Conservation (phyloP, 192 early-diverging fungal genomes). For the Podila verticillata region DNA sequence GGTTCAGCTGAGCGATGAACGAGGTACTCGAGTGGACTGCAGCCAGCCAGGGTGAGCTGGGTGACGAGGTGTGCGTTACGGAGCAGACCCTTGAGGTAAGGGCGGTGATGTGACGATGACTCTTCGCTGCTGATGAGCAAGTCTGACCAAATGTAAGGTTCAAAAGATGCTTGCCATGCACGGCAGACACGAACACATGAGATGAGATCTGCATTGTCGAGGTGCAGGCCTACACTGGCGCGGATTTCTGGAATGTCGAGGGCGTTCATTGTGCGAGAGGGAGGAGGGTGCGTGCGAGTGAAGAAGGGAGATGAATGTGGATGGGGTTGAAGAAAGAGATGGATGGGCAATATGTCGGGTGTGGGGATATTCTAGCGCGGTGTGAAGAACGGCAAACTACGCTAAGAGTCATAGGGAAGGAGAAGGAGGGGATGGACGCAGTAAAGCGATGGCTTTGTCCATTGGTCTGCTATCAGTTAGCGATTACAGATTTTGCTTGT, state of each 20-base stretch:
- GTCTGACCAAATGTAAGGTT: conserved; percentile 1
- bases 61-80: neutral
- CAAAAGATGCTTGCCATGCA: neutral
- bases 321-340: too few relatives aligned
- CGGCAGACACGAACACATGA: neutral
- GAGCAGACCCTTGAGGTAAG: neutral
- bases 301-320: too few relatives aligned
- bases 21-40: neutral
- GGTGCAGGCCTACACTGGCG: neutral
- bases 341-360: too few relatives aligned
- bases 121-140: neutral
- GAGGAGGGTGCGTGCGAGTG: neutral
- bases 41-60: neutral
- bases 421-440: too few relatives aligned
- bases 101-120: neutral
- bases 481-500: too few relatives aligned
- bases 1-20: neutral
- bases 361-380: too few relatives aligned
- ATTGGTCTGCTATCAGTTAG: too few relatives aligned
- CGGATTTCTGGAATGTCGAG: conserved; percentile 2
- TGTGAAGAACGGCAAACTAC: too few relatives aligned
- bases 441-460: too few relatives aligned
- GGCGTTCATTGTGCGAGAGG: neutral
- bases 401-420: too few relatives aligned
- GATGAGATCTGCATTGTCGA: neutral